Evolutionary conservation across 106 monocot species (phyloP), one percentile per base, ranked within the genome.

Genomic region (Alisma plantagoaquatica): DNA sequence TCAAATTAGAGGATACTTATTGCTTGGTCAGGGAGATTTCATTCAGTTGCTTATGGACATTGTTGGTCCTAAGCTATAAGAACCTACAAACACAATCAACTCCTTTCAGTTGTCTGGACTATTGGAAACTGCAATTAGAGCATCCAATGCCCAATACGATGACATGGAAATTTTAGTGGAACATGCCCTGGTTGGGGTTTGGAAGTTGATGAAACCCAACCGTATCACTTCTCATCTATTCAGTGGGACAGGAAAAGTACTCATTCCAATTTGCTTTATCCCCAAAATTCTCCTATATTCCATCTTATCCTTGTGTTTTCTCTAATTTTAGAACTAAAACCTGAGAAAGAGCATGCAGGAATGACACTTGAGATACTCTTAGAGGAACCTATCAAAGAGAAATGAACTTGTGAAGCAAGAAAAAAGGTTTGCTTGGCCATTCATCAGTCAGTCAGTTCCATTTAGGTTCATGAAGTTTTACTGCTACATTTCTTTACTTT

Each of bases 11-110:
- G 49, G 74, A 24, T 98, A 98, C 56, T 67, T 98, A 51, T 77
- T 98, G 32, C 81, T 98, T 42, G 98, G 98, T 11, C 98, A 98
- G 61, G 98, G 98, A 3, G 98, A 98, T 42, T 98, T 98, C 62
- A 85, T 98, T 1, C 90, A 98, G 79, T 90, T 81, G 44, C 54
- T 98, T 41, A 85, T 98, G 98, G 89, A 98, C 58, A 72, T 78
- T 26, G 86, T 98, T 8, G 98, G 90, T 8, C 90, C 90, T 19
- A 82, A 82, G 55, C 66, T 98, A 22, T 82, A 81, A 32, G 81
- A 79, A 33, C 89, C 98, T n/a, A 90, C 90, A 51, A 90, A 90
- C 62, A 82, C 78, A 2, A 98, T 98, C 62, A 90, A 85, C 55
- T 70, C 85, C 10, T 98, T 98, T 64, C 90, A 98, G 43, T 57